Evolutionary conservation across 805 yeast species (phyloP).

Genomic region (Saccharomyces paradoxus): DNA sequence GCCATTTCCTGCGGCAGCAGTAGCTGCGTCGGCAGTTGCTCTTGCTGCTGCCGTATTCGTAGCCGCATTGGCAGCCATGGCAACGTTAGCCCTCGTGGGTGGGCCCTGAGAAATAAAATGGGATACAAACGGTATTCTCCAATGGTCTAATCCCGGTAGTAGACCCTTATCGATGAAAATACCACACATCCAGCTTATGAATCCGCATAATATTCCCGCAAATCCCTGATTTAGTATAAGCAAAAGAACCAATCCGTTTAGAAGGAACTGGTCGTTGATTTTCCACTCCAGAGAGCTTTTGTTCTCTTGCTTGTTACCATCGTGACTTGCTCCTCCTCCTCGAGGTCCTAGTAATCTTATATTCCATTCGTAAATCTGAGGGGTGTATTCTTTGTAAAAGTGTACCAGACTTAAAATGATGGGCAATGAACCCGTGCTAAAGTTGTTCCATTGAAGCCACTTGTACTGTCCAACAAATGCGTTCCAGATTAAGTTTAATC

Average conservation of each 20-base stretch:
- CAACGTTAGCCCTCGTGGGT: conserved; percentile 1
- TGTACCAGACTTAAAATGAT: conserved; percentile 33
- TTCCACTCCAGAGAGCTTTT: conserved; percentile 12
- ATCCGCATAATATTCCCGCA: conserved; percentile 33
- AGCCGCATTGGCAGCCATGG: conserved; percentile 7
- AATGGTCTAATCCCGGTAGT: conserved; percentile 35
- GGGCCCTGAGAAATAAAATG: neutral
- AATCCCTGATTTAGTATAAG: conserved; percentile 39
- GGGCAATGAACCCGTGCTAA: conserved; percentile 39
- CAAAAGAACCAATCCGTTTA: conserved; percentile 27
- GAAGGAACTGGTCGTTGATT: conserved; percentile 30
- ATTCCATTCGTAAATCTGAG: conserved; percentile 35
- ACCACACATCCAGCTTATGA: conserved; percentile 39
- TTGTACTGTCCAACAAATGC: conserved; percentile 19
- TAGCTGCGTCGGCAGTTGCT: conserved; percentile 15
- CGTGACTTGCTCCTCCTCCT: conserved; percentile 7
- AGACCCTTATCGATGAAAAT: conserved; percentile 36
- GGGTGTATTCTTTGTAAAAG: conserved; percentile 35
- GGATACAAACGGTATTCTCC: conserved; percentile 27
- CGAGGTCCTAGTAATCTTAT: conserved; percentile 29
- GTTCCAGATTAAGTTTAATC: conserved; percentile 29
- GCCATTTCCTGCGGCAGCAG: conserved; percentile 26
- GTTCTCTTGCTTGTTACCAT: conserved; percentile 6
- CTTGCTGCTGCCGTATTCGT: conserved; percentile 2
- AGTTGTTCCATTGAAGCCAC: conserved; percentile 33